Conservation (phyloP, 495 filamentous ascomycete species). For the Aspergillus saccharolyticus region DNA sequence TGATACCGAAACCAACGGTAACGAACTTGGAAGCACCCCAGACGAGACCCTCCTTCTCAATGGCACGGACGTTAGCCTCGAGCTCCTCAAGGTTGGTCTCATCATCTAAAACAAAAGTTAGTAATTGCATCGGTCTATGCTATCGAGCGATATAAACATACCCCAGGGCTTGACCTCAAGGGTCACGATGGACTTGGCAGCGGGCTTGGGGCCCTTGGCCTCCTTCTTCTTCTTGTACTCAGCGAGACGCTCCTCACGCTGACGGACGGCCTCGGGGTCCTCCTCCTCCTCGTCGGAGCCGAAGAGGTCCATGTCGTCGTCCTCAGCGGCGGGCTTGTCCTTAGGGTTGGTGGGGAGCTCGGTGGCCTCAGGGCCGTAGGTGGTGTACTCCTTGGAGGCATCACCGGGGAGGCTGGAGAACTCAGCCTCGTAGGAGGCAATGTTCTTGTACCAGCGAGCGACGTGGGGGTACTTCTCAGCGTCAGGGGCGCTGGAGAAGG, state of each 20-base stretch:
- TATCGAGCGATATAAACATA: slow-evolving; percentile 36
- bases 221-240: slow-evolving; percentile 99
- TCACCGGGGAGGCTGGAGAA: slow-evolving; percentile 90
- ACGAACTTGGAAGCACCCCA: slow-evolving; percentile 94
- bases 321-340: slow-evolving; percentile 71
- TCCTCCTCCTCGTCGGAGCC: slow-evolving; percentile 86
- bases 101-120: slow-evolving; percentile 58
- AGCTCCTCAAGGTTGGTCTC: slow-evolving; percentile 85
- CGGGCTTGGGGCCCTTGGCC: slow-evolving; percentile 71
- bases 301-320: slow-evolving; percentile 85
- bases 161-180: slow-evolving; percentile 99
- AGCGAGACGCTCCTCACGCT: slow-evolving; percentile 82
- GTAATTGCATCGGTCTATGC: slow-evolving; percentile 5
- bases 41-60: slow-evolving; percentile 89
- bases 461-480: slow-evolving; percentile 86
- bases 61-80: slow-evolving; percentile 75
- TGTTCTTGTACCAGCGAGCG: slow-evolving; percentile 98
- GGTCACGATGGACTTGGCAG: slow-evolving; percentile 92
- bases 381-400: slow-evolving; percentile 76
- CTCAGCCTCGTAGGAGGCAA: slow-evolving; percentile 81
- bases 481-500: slow-evolving; percentile 67
- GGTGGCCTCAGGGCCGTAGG: slow-evolving; percentile 81
- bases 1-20: slow-evolving; percentile 92
- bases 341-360: slow-evolving; percentile 76
- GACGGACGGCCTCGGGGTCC: slow-evolving; percentile 73